These are phyloP conservation scores for Cytospora leucostoma DNA, from an alignment of 2,329 filamentous ascomycete genomes.

Conservation along the genomic window DNA sequence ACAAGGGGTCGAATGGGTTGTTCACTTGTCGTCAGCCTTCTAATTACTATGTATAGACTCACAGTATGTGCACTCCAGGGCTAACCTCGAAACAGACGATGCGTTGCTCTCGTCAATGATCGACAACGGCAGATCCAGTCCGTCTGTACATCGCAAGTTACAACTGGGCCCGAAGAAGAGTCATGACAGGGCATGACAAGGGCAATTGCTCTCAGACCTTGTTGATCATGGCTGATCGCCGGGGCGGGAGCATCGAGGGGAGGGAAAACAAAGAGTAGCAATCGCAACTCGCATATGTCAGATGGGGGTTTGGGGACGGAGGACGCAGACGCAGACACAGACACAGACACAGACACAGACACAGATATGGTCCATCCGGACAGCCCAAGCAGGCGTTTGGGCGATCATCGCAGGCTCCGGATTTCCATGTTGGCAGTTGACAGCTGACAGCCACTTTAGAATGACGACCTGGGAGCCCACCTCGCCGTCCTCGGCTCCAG, in stretches of 20 bases:
- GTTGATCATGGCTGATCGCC: not conserved
- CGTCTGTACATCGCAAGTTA: slow-evolving; percentile 7
- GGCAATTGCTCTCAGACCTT: not conserved
- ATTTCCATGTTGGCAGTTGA: not conserved
- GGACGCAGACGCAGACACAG: too few species aligned
- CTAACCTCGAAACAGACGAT: slow-evolving; percentile 16
- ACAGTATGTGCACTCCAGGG: not conserved
- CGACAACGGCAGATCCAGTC: slow-evolving; percentile 21
- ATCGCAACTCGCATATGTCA: not conserved
- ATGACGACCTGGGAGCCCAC: not conserved
- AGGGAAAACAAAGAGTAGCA: not conserved
- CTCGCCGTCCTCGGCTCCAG: not conserved
- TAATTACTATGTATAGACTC: not conserved
- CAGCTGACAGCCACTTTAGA: not conserved
- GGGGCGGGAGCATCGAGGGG: not conserved
- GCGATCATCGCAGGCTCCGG: not conserved
- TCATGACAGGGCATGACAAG: slow-evolving; percentile 5
- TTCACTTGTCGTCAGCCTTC: slow-evolving; percentile 3
- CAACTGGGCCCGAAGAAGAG: not conserved
- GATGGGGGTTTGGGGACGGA: not conserved
- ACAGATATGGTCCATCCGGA: too few species aligned
- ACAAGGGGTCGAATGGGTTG: too few species aligned
- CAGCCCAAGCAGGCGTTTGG: not conserved
- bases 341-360: too few species aligned
- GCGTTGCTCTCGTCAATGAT: slow-evolving; percentile 10